phyloP scores from a whole-genome alignment of 1,284 basidiomycete genomes.

The Ceratobasidium sp. region DNA sequence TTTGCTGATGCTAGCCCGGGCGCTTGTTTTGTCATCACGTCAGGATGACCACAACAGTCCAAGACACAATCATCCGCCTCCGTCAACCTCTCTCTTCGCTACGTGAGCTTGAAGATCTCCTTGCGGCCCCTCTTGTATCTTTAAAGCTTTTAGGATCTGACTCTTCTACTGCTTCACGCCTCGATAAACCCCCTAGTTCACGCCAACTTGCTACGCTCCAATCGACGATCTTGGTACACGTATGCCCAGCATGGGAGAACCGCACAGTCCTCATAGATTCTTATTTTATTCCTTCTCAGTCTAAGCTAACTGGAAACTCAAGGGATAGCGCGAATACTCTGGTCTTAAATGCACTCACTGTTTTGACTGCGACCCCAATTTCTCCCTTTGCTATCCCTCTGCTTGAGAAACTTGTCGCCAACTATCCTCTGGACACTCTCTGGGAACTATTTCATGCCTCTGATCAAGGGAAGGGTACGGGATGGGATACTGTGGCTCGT shows the following conservation, averaged over 20 bases:
- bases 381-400: constrained; percentile 57
- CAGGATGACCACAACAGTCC: constrained; percentile 37
- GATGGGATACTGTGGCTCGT: constrained; percentile 80
- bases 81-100: constrained; percentile 32
- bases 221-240: constrained; percentile 14
- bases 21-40: neutral
- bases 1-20: too few relatives aligned
- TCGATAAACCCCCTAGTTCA: neutral
- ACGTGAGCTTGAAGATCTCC: constrained; percentile 22
- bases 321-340: neutral
- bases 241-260: constrained; percentile 29
- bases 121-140: constrained; percentile 22
- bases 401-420: constrained; percentile 67
- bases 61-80: constrained; percentile 25
- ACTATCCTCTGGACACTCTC: constrained; percentile 78
- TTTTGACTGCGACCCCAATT: constrained; percentile 21
- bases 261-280: neutral
- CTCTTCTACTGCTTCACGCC: neutral
- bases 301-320: neutral
- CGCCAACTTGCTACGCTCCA: constrained; percentile 33
- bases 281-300: constrained; percentile 23
- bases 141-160: neutral
- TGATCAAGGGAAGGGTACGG: constrained; percentile 54
- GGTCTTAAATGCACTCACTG: neutral
- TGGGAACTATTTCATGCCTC: constrained; percentile 52